Base-by-base conservation (phyloP, 2,329 filamentous ascomycete genomes). In the Elsinoe fawcettii region DNA sequence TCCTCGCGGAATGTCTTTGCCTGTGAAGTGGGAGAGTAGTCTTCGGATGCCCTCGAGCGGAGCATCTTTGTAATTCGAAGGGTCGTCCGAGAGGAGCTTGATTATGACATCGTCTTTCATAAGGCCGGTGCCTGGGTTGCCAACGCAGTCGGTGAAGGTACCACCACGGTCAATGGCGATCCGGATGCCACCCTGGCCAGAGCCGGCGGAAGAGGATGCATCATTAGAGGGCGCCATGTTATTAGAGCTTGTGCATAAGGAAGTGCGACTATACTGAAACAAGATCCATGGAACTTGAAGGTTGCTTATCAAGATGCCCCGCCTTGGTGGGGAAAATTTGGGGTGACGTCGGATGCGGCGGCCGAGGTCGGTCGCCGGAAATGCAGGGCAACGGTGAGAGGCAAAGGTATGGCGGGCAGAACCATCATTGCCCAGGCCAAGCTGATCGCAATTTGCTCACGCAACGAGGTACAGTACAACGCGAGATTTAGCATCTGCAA, bases 111-210 rank as follows among this genome's bases (percentile, higher is more conserved):
- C 87, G 69, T 91, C 82, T 66, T 81, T 76, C 73, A 85, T 84
- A 61, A 78, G 77, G 16, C 79, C 87, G 63, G 77, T 85, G 65
- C 80, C 83, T 4, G 87, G 81, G 65, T 91, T 92, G 62, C 89
- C 90, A 18, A 95, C 87, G 68, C 90, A 95, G 73, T 96, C 90
- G 37, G 90, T 96, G 70, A 96, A 96, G 25, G 90, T 95, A 58
- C 90, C 90, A 63, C 90, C 90, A 60, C 90, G 85, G 73, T 79
- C 76, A 61, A 90, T 90, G 63, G 87, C 86, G 64, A 90, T 89
- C 67, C 85, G 83, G 65, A 89, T 84, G 58, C 85, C 85, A 61
- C 82, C 79, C 63, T 72, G 67, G 51, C 69, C 71, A 3, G 49
- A 25, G 3, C 49, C 49, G 8, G 16, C 32, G 1, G 18, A n/a